Base-by-base conservation (phyloP, 1,139 yeast genomes). In the Magnusiomyces sp. region DNA sequence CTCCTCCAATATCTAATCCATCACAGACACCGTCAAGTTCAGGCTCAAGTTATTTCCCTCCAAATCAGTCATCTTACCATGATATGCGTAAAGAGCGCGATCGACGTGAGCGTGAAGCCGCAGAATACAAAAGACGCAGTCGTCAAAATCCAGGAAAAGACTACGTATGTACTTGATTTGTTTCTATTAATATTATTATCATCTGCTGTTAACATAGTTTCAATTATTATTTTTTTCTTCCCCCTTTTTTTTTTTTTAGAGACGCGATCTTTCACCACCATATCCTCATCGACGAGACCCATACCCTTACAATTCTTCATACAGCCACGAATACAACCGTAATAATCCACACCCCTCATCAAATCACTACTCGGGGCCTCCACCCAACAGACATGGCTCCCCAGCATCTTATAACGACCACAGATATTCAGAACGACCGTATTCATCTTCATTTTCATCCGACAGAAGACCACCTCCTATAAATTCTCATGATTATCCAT, bases 81-180 rank as follows among this genome's bases (percentile, higher is more conserved):
- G 29, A 23, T 23, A 23, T 23, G 29, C 29, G 59, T 47, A 55
- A 58, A 48, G 62, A 59, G 19, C 59, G 65, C 23, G 62, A 61
- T 32, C 50, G 64, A 40, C 53, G 65, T 13, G 65, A 62, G 34
- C 54, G 62, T n/a, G 65, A 60, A 46, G 63, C 64, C 2, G 63
- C 64, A 1, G 65, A 43, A n/a, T 43, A 43, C 17, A 43, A 43
- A n/a, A 29, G 46, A 3, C 39, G 46, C 14, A 23, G 29, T 23
- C 39, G 46, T 19, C 34, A 34, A 20, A 39, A 39, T 13, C 32
- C 36, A 13, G 19, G 40, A 43, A 43, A 43, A 20, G 46, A 43
- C 29, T 34, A 3, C 17, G 5, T 43, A 43, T 19, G 46, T 43
- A 34, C 5, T 38, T 40, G 17, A 19, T 37, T 37, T 37, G 17